Evolutionary conservation across 352 stramenopile genomes (phyloP), one percentile per base, ranked within the genome.

Genomic region (Plasmopara viticola): DNA sequence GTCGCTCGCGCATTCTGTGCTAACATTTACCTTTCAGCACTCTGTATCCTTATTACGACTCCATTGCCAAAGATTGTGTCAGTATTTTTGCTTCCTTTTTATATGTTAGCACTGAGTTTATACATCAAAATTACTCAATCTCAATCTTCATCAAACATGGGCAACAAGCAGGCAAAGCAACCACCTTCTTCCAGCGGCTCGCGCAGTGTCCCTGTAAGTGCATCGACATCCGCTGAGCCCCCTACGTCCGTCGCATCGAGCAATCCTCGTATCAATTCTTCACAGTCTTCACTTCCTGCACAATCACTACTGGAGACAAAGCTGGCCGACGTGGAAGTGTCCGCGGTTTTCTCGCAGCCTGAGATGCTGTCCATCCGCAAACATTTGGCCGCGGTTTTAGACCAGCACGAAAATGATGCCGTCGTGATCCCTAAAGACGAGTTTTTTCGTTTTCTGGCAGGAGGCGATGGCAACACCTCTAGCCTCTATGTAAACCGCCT

Each of bases 401-500:
- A 70, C 2, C 81, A 89, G 58, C 64, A 66, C 40, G 77, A 88
- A 51, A 75, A 73, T 43, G 81, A 90, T 53, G 64, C 73, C 0
- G 78, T 94, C 29, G 62, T 79, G 41, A 94, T 94, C 53, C 78
- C 77, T 17, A 87, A 86, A 59, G 84, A 92, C 44, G 84, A 94
- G 55, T 94, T 94, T 55, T 89, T 89, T 62, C 78, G 79, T 40
- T 90, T 94, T 56, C 64, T 94, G 41, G 84, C 77, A 44, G 73
- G 75, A 13, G 77, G 71, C 38, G 82, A 83, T 49, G 66, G 70
- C 18, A 74, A 64, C 54, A 75, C 75, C 6, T 79, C 81, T 17
- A 90, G 81, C 49, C 66, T 94, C 46, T 94, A 92, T 53, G 74
- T 83, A 18, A 92, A 85, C 52, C 84, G 84, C 45, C 76, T 94